Conservation (phyloP, 2,329 filamentous ascomycete genomes). For the Zymoseptoria passerinii region DNA sequence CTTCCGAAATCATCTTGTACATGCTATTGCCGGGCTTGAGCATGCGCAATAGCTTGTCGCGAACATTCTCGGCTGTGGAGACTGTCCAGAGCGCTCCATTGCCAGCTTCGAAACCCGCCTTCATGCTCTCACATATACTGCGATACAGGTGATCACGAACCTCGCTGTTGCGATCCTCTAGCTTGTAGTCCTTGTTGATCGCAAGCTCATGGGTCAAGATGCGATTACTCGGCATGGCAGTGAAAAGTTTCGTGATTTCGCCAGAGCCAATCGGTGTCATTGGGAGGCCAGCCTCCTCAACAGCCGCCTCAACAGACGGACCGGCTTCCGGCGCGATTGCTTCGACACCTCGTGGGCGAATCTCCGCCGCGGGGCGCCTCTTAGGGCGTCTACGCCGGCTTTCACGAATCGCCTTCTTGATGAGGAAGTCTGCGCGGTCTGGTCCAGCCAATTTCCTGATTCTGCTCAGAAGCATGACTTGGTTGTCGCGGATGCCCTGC, state of each 20-base stretch:
- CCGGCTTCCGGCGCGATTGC: conserved; percentile 9
- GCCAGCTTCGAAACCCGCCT: conserved; percentile 53
- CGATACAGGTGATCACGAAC: conserved; percentile 52
- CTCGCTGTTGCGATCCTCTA: conserved; percentile 52
- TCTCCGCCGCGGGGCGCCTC: conserved; percentile 61
- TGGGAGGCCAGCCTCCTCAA: conserved; percentile 13
- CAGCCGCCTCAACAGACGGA: conserved; percentile 13
- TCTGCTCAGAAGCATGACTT: conserved; percentile 67
- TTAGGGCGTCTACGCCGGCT: conserved; percentile 56
- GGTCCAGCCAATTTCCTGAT: conserved; percentile 71
- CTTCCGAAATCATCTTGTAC: conserved; percentile 65
- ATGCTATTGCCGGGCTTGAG: conserved; percentile 64
- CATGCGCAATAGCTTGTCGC: conserved; percentile 62
- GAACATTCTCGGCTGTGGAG: conserved; percentile 61
- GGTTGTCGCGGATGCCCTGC: conserved; percentile 72
- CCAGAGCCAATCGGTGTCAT: conserved; percentile 24
- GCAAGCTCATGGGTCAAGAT: conserved; percentile 70
- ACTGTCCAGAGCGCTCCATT: conserved; percentile 60
- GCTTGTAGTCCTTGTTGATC: conserved; percentile 69
- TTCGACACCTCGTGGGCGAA: conserved; percentile 55
- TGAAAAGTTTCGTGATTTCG: conserved; percentile 47
- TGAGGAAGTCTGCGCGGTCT: conserved; percentile 61
- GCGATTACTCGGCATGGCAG: conserved; percentile 62
- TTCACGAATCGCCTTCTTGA: conserved; percentile 65
- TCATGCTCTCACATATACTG: conserved; percentile 54